These are phyloP conservation scores for Kalmusia sp. DNA, from an alignment of 2,329 filamentous ascomycete genomes.

Conservation along the genomic window DNA sequence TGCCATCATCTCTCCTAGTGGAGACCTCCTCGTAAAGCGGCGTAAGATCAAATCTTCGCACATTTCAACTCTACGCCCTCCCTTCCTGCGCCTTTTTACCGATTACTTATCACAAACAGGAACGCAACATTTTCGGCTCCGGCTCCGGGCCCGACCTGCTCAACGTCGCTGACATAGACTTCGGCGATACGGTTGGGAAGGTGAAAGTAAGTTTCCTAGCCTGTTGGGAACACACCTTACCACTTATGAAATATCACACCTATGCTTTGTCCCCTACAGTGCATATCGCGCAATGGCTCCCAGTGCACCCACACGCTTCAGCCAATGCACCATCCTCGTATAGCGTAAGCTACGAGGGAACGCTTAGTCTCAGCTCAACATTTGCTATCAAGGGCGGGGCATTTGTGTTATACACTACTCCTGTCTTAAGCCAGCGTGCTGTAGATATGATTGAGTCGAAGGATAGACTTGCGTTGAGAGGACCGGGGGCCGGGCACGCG, in stretches of 20 bases:
- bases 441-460: constrained; percentile 53
- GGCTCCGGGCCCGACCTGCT: constrained; percentile 41
- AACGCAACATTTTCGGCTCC: constrained; percentile 53
- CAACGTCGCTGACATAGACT: constrained; percentile 40
- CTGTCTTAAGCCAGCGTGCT: constrained; percentile 55
- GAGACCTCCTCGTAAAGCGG: constrained; percentile 55
- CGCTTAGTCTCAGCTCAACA: constrained; percentile 52
- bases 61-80: constrained; percentile 10
- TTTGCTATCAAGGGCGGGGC: constrained; percentile 65
- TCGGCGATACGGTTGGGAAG: constrained; percentile 34
- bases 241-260: constrained; percentile 52
- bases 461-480: constrained; percentile 50
- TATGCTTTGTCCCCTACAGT: constrained; percentile 46
- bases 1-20: constrained; percentile 39
- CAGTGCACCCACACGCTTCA: constrained; percentile 2
- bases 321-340: constrained; percentile 19
- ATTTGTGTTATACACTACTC: constrained; percentile 63
- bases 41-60: constrained; percentile 62
- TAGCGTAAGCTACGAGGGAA: constrained; percentile 48
- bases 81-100: too few relatives aligned
- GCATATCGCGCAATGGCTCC: constrained; percentile 52
- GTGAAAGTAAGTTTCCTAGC: constrained; percentile 40
- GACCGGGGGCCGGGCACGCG: constrained; percentile 55
- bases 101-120: too few relatives aligned
- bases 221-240: constrained; percentile 54